Percentiles rank a stretch among this genome's conserved stretches.
phyloP scores from a whole-genome alignment of 2,329 filamentous ascomycete species.

The Fusarium dlaminii region DNA sequence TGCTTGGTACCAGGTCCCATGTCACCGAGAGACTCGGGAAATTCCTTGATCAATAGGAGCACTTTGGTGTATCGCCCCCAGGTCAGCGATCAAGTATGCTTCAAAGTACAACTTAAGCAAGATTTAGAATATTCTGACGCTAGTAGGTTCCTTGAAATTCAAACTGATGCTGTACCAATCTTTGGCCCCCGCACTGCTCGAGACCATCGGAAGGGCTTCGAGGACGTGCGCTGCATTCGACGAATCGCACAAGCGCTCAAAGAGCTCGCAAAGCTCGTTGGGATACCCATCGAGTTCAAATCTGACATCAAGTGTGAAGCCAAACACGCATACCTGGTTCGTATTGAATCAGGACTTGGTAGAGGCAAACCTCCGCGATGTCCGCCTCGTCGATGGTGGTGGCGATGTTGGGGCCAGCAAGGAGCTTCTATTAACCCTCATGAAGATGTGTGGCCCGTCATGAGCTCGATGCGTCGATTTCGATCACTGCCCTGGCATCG shows the following conservation, averaged over 20 bases:
- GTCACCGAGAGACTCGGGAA: neutral
- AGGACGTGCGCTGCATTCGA: neutral
- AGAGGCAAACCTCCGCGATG: neutral
- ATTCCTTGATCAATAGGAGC: neutral
- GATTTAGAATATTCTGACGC: neutral
- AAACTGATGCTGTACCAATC: neutral
- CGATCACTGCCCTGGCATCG: neutral
- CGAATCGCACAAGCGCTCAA: neutral
- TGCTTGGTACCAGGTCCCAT: neutral
- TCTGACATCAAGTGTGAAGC: rapidly evolving
- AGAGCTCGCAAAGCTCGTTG: neutral
- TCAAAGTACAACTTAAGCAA: neutral
- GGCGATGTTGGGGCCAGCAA: neutral
- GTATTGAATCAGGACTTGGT: neutral
- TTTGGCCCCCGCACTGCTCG: neutral
- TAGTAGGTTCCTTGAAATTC: neutral
- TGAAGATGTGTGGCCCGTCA: neutral
- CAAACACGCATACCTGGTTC: neutral
- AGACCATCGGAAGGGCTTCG: neutral
- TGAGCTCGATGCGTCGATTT: neutral
- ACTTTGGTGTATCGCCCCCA: rapidly evolving
- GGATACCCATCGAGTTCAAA: neutral
- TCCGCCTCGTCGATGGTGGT: neutral
- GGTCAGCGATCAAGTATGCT: neutral
- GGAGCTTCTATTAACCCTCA: neutral